phyloP scores from a whole-genome alignment of 306 rosid species.

The Citrullus mucosospermus region DNA sequence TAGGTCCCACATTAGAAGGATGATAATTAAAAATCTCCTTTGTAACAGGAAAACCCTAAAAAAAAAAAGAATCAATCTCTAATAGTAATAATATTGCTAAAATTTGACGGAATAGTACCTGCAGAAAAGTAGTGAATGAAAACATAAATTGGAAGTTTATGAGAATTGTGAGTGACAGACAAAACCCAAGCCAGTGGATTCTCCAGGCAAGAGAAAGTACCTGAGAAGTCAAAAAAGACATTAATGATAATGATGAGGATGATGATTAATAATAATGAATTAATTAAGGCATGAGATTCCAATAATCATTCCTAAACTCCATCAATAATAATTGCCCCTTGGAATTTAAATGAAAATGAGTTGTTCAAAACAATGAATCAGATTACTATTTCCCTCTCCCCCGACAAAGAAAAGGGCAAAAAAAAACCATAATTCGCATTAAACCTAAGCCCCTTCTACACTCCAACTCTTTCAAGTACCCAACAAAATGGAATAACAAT shows the following conservation, averaged over 20 bases:
- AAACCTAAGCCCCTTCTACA: not conserved
- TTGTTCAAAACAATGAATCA: conserved; percentile 3
- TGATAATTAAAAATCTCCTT: not conserved
- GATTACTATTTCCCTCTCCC: not conserved
- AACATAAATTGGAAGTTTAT: not conserved
- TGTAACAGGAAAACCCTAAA: not conserved
- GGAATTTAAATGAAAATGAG: not conserved
- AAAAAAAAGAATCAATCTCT: not conserved
- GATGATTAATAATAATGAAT: not conserved
- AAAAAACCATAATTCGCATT: not conserved
- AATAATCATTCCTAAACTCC: not conserved
- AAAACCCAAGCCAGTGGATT: not conserved
- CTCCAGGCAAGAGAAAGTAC: not conserved
- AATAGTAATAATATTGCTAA: not conserved
- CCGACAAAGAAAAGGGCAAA: not conserved
- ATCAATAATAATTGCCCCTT: not conserved
- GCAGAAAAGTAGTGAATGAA: not conserved
- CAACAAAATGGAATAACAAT: not conserved
- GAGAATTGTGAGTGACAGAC: not conserved
- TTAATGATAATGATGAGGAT: not conserved
- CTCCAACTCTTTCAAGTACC: not conserved
- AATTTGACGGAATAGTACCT: not conserved
- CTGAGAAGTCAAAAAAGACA: not conserved
- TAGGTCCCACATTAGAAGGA: not conserved
- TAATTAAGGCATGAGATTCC: not conserved